Conservation (phyloP, 768 basidiomycete species). For the Termitomyces sp. region DNA sequence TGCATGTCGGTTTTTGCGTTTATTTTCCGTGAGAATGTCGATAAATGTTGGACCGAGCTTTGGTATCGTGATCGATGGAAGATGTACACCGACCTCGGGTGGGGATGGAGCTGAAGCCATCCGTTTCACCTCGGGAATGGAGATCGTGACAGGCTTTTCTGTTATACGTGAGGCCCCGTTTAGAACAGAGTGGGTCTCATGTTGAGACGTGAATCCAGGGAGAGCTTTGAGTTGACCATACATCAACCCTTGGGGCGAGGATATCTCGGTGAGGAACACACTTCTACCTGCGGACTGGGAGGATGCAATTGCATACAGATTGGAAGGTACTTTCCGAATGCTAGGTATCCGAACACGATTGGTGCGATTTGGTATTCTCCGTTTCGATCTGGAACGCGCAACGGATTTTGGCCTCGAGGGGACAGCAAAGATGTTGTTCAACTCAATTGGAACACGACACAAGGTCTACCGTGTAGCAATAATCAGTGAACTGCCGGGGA, state of each 20-base stretch:
- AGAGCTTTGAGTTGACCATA: not conserved
- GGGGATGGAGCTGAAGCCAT: not conserved
- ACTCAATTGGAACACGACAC: too few relatives aligned
- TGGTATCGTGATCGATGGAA: not conserved
- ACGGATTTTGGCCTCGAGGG: not conserved
- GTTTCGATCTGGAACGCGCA: not conserved
- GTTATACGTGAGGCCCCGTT: not conserved
- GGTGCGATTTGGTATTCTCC: conserved; percentile 6
- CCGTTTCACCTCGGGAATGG: not conserved
- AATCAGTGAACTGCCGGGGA: not conserved
- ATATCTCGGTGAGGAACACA: not conserved
- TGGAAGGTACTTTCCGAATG: conserved; percentile 12
- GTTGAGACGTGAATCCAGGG: not conserved
- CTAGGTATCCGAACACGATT: conserved; percentile 5
- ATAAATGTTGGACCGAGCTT: conserved; percentile 5
- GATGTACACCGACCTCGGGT: not conserved
- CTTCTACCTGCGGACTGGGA: not conserved
- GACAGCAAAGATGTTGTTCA: not conserved
- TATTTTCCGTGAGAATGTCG: conserved; percentile 13
- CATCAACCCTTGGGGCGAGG: not conserved
- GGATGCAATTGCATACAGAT: conserved; percentile 4
- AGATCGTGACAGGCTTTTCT: not conserved
- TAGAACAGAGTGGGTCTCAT: not conserved
- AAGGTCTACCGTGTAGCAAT: too few relatives aligned
- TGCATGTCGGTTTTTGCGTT: conserved; percentile 16